phyloP scores from a whole-genome alignment of 768 basidiomycete genomes.

The Mycena rebaudengoi region DNA sequence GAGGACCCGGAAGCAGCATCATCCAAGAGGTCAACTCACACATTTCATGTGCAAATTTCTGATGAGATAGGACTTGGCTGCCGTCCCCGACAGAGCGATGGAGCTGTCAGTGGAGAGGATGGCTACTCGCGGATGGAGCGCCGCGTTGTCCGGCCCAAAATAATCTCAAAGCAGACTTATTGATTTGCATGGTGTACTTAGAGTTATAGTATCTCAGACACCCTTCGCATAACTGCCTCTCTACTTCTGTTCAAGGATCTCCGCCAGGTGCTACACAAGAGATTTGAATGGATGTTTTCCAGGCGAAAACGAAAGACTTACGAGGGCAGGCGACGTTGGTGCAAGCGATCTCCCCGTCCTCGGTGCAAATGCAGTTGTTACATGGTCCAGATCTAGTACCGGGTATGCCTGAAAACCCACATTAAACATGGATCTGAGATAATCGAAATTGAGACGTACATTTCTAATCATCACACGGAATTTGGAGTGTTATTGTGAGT shows the following conservation, averaged over 20 bases:
- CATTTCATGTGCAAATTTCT: neutral
- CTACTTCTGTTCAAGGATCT: slow-evolving; percentile 3
- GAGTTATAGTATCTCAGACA: slow-evolving; percentile 4
- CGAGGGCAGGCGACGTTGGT: slow-evolving; percentile 9
- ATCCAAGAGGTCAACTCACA: no score
- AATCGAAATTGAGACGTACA: slow-evolving; percentile 3
- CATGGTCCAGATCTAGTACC: slow-evolving; percentile 8
- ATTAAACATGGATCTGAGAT: neutral
- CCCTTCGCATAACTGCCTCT: neutral
- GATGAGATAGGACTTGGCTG: neutral
- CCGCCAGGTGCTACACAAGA: neutral
- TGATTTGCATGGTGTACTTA: neutral
- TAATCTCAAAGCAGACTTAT: slow-evolving; percentile 1
- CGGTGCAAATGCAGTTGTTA: slow-evolving; percentile 10
- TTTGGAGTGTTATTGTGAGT: slow-evolving; percentile 1
- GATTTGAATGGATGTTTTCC: neutral
- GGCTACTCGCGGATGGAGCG: slow-evolving; percentile 1
- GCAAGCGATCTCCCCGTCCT: slow-evolving; percentile 5
- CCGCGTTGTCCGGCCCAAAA: neutral
- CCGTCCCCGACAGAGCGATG: neutral
- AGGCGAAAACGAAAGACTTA: slow-evolving; percentile 2
- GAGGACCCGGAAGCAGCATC: no score
- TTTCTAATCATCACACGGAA: neutral
- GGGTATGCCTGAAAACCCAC: slow-evolving; percentile 4
- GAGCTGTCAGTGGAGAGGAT: neutral